Evolutionary conservation across 1,139 yeast genomes (phyloP).

Genomic region (Yamadazyma mexicana): DNA sequence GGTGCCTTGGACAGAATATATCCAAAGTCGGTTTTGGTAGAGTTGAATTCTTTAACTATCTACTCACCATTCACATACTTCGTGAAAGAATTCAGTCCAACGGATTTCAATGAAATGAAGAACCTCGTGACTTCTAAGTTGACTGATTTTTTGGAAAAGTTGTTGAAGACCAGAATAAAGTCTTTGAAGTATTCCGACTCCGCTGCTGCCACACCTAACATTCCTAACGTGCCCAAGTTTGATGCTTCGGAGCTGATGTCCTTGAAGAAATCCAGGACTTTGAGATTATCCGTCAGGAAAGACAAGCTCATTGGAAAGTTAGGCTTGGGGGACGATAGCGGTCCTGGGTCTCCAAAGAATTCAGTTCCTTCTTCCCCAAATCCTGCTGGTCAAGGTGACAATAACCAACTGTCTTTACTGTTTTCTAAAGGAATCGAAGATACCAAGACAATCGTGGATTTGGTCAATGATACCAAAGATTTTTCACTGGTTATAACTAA

Average conservation of each 20-base stretch:
- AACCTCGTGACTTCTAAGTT: conserved; percentile 26
- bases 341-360: conserved; percentile 9
- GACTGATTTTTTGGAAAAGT: conserved; percentile 29
- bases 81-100: conserved; percentile 55
- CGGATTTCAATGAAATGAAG: conserved; percentile 30
- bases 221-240: conserved; percentile 2
- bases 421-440: conserved; percentile 32
- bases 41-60: conserved; percentile 46
- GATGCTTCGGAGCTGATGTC: conserved; percentile 15
- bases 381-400: conserved; percentile 3
- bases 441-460: conserved; percentile 42
- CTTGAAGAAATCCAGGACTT: conserved; percentile 33
- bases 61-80: conserved; percentile 67
- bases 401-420: conserved; percentile 6
- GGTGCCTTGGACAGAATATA: conserved; percentile 24
- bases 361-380: conserved; percentile 8
- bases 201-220: conserved; percentile 6
- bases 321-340: conserved; percentile 14
- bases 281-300: conserved; percentile 31
- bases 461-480: conserved; percentile 36
- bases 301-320: conserved; percentile 22
- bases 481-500: conserved; percentile 56
- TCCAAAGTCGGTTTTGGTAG: conserved; percentile 26
- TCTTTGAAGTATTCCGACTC: conserved; percentile 18
- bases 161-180: conserved; percentile 25